phyloP scores from a whole-genome alignment of 1,139 yeast species.

The Taiozyma onychis region DNA sequence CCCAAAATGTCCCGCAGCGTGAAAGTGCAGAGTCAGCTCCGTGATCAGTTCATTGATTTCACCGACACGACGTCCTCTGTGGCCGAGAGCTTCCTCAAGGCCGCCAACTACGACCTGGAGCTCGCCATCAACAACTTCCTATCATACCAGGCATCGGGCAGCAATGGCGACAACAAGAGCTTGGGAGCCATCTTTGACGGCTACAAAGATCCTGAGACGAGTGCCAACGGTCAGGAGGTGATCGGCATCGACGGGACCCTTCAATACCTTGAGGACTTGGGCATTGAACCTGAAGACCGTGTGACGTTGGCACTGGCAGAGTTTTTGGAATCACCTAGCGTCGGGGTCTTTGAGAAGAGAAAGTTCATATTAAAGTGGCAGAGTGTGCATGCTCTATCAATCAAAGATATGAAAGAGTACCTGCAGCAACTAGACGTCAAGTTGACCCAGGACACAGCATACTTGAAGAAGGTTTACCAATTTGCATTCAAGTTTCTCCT shows the following conservation, averaged over 20 bases:
- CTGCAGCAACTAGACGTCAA: constrained; percentile 34
- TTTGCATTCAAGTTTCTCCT: constrained; percentile 66
- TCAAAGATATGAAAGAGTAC: constrained; percentile 46
- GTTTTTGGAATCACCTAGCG: constrained; percentile 56
- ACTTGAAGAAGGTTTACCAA: constrained; percentile 55
- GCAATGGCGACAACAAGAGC: constrained; percentile 12
- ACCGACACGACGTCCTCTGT: constrained; percentile 19
- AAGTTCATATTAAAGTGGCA: constrained; percentile 57
- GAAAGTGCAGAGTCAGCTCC: constrained; percentile 18
- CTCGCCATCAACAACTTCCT: constrained; percentile 23
- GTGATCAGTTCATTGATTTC: constrained; percentile 25
- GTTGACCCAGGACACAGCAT: constrained; percentile 32
- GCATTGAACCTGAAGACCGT: constrained; percentile 68
- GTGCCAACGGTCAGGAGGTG: constrained; percentile 17
- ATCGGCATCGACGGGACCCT: constrained; percentile 78
- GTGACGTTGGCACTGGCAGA: constrained; percentile 66
- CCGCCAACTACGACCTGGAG: constrained; percentile 21
- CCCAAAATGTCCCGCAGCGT: constrained; percentile 15
- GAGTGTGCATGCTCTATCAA: constrained; percentile 27
- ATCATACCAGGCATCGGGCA: constrained; percentile 15
- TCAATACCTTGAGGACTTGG: constrained; percentile 56
- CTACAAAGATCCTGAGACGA: constrained; percentile 15
- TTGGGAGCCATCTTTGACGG: constrained; percentile 14
- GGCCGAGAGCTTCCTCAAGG: constrained; percentile 19
- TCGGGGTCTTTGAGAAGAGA: constrained; percentile 51